Conservation (phyloP, 371 early-diverging fungal species). For the Mortierella sp. region DNA sequence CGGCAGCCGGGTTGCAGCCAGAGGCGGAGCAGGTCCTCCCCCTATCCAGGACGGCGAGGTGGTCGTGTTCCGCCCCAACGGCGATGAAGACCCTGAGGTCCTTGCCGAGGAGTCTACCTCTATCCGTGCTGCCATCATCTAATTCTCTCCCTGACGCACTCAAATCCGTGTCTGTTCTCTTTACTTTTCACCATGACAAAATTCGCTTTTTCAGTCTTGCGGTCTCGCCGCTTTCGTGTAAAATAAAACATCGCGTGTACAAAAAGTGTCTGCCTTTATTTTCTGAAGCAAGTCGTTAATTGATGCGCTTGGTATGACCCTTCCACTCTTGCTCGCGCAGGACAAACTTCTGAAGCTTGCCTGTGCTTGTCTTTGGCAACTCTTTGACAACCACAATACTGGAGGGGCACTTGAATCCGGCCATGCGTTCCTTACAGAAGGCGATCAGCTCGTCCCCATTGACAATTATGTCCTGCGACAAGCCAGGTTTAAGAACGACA, state of each 20-base stretch:
- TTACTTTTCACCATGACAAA: background rate
- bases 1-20: constrained; percentile 25
- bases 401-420: constrained; percentile 67
- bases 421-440: constrained; percentile 65
- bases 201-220: background rate
- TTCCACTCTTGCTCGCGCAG: constrained; percentile 64
- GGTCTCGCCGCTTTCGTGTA: background rate
- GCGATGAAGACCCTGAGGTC: constrained; percentile 48
- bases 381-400: constrained; percentile 60
- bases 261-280: background rate
- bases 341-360: constrained; percentile 67
- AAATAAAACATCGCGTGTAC: constrained; percentile 6
- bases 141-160: background rate
- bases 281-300: constrained; percentile 20
- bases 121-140: background rate
- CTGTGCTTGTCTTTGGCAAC: constrained; percentile 68
- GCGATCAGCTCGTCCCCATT: constrained; percentile 57
- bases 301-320: constrained; percentile 58
- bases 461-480: constrained; percentile 36
- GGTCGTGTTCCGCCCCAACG: constrained; percentile 27
- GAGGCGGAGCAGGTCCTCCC: constrained; percentile 34
- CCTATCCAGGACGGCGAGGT: background rate
- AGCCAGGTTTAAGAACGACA: constrained; percentile 65
- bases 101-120: constrained; percentile 20
- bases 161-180: background rate